Percentiles rank a stretch among this genome's conserved stretches.
phyloP scores from a whole-genome alignment of 208 protist species.

The Leishmania mexicana region DNA sequence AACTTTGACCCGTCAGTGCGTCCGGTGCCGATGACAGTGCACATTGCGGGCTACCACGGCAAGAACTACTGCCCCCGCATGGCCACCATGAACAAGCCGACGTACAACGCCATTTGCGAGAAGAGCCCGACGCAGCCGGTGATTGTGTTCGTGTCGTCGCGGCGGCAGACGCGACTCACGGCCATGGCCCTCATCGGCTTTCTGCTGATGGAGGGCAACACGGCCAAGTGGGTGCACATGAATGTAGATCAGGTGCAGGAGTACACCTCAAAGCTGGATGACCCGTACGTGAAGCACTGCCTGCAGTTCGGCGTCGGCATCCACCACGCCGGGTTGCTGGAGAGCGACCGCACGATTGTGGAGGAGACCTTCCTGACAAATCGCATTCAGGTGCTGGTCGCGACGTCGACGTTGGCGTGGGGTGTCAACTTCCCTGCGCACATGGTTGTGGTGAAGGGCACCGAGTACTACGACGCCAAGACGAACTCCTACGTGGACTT shows the following conservation, averaged over 20 bases:
- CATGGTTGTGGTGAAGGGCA: constrained; percentile 99
- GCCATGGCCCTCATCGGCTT: constrained; percentile 98
- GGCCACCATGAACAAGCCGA: constrained; percentile 99
- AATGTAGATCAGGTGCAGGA: constrained; percentile 87
- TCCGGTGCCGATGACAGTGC: constrained; percentile 97
- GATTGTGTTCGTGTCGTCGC: constrained; percentile 99
- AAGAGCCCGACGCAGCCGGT: constrained; percentile 95
- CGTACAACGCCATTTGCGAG: constrained; percentile 97
- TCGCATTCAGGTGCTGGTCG: constrained; percentile 98
- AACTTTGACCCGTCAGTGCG: constrained; percentile 99
- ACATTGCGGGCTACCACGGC: constrained; percentile 97
- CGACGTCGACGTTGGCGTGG: constrained; percentile 99
- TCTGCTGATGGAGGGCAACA: constrained; percentile 91
- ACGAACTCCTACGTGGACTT: constrained; percentile 98
- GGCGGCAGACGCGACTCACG: constrained; percentile 99
- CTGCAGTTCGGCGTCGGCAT: constrained; percentile 99
- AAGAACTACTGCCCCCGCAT: constrained; percentile 99
- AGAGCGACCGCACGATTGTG: constrained; percentile 88
- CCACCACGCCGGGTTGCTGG: constrained; percentile 97
- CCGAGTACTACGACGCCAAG: constrained; percentile 99
- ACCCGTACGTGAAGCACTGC: constrained; percentile 94
- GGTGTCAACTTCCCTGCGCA: constrained; percentile 99
- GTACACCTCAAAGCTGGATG: constrained; percentile 71
- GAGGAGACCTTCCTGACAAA: constrained; percentile 95
- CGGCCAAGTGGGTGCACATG: constrained; percentile 94